Conservation (phyloP, 306 rosid species). For the Lathyrus tuberosus region DNA sequence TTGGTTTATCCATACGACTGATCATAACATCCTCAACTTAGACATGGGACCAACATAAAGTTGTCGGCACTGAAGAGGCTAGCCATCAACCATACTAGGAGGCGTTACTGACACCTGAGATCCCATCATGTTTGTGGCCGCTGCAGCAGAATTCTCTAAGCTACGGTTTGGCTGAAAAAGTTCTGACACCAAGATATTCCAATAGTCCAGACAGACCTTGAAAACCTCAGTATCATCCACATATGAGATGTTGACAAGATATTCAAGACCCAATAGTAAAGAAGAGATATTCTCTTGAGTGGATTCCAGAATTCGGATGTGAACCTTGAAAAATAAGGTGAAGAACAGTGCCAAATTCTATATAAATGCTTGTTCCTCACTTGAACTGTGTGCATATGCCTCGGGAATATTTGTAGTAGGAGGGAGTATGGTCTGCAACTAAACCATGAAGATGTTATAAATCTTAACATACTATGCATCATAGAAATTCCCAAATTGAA, state of each 20-base stretch:
- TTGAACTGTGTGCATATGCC: too few species aligned
- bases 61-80: conserved; percentile 78
- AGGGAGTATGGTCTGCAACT: conserved; percentile 91
- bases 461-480: conserved; percentile 77
- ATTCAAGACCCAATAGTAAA: conserved; percentile 88
- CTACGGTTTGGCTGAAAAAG: conserved; percentile 47
- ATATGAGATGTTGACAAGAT: conserved; percentile 87
- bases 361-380: conserved; percentile 94
- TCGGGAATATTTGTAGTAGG: conserved; percentile 74
- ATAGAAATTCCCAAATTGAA: conserved; percentile 76
- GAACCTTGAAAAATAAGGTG: conserved; percentile 87
- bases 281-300: conserved; percentile 72
- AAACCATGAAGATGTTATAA: conserved; percentile 85
- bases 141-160: conserved; percentile 47
- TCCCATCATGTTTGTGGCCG: conserved; percentile 48
- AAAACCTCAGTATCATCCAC: conserved; percentile 98
- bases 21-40: conserved; percentile 94
- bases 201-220: too few species aligned
- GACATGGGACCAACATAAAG: conserved; percentile 88
- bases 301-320: conserved; percentile 78
- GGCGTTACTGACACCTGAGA: conserved; percentile 61
- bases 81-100: conserved; percentile 87
- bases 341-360: conserved; percentile 92
- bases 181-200: too few species aligned
- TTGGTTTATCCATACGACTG: conserved; percentile 99